Percentiles rank a stretch among this genome's conserved stretches.
Conservation (phyloP, 2,329 filamentous ascomycete species). For the Penicillium sp. region DNA sequence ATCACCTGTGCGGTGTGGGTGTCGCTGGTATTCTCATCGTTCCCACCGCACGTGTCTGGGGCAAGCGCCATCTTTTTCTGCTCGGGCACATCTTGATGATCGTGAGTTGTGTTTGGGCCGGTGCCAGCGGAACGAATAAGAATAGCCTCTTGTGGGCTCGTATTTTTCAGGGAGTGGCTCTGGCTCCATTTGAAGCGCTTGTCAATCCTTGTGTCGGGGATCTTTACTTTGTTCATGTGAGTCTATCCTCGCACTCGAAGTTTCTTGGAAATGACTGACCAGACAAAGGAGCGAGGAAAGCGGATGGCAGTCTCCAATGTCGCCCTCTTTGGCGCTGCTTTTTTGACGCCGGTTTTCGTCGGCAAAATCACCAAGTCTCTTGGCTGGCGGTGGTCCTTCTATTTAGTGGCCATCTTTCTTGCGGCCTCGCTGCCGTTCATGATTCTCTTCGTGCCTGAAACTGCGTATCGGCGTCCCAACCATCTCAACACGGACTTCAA, state of each 20-base stretch:
- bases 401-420: constrained; percentile 80
- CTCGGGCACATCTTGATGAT: constrained; percentile 71
- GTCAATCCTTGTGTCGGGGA: constrained; percentile 88
- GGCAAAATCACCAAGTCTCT: constrained; percentile 74
- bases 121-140: constrained; percentile 63
- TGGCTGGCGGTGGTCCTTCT: constrained; percentile 85
- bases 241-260: constrained; percentile 21
- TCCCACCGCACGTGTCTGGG: constrained; percentile 82
- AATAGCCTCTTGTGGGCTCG: constrained; percentile 69
- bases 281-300: constrained; percentile 62
- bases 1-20: constrained; percentile 78
- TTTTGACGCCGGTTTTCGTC: constrained; percentile 81
- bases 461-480: constrained; percentile 65
- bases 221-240: constrained; percentile 79
- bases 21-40: constrained; percentile 80
- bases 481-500: constrained; percentile 66
- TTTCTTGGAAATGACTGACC: background rate
- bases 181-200: constrained; percentile 84
- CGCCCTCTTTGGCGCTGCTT: constrained; percentile 65
- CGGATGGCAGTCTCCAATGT: constrained; percentile 79
- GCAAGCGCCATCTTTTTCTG: constrained; percentile 83
- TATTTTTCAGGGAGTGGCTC: constrained; percentile 77
- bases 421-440: constrained; percentile 65
- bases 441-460: constrained; percentile 79
- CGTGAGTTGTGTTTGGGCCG: constrained; percentile 71